phyloP scores from a whole-genome alignment of 352 stramenopile genomes.

The Globisporangium megalacanthum region DNA sequence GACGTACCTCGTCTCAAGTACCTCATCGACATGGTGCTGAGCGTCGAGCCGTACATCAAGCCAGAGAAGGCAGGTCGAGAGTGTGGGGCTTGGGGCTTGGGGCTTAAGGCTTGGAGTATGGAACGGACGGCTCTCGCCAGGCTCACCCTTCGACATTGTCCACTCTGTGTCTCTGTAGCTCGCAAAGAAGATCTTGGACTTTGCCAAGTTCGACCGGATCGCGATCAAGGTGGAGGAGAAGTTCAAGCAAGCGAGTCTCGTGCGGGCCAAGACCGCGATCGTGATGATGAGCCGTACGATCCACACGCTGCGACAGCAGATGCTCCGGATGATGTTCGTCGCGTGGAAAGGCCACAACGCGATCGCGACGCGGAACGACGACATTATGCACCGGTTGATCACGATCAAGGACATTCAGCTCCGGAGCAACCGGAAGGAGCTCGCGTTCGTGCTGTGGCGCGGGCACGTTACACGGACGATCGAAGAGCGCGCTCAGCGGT shows the following conservation, averaged over 20 bases:
- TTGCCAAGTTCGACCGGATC: slow-evolving; percentile 73
- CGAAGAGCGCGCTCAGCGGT: slow-evolving; percentile 61
- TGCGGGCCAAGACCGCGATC: slow-evolving; percentile 65
- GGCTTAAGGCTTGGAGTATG: too few relatives aligned
- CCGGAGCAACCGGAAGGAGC: slow-evolving; percentile 31
- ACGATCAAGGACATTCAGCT: slow-evolving; percentile 62
- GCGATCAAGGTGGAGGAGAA: slow-evolving; percentile 67
- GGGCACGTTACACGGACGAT: slow-evolving; percentile 39
- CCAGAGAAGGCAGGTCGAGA: slow-evolving; percentile 31
- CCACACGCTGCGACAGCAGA: slow-evolving; percentile 43
- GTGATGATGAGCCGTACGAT: slow-evolving; percentile 82
- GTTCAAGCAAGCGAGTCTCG: slow-evolving; percentile 76
- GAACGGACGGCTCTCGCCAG: too few relatives aligned
- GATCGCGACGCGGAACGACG: slow-evolving; percentile 31
- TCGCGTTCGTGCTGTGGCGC: slow-evolving; percentile 57
- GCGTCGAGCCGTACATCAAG: slow-evolving; percentile 57
- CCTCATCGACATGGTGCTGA: slow-evolving; percentile 73
- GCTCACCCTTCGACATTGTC: too few relatives aligned
- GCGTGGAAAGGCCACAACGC: slow-evolving; percentile 74
- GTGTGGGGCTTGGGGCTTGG: not conserved
- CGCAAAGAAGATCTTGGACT: slow-evolving; percentile 66
- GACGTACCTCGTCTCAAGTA: slow-evolving; percentile 71
- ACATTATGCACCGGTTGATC: slow-evolving; percentile 55
- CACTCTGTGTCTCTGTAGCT: slow-evolving; percentile 23
- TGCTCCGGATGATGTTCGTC: slow-evolving; percentile 69